Percentiles rank a stretch among this genome's conserved stretches.
Evolutionary conservation across 2,329 filamentous ascomycete species (phyloP).

Genomic region (Hypoxylon sp.): DNA sequence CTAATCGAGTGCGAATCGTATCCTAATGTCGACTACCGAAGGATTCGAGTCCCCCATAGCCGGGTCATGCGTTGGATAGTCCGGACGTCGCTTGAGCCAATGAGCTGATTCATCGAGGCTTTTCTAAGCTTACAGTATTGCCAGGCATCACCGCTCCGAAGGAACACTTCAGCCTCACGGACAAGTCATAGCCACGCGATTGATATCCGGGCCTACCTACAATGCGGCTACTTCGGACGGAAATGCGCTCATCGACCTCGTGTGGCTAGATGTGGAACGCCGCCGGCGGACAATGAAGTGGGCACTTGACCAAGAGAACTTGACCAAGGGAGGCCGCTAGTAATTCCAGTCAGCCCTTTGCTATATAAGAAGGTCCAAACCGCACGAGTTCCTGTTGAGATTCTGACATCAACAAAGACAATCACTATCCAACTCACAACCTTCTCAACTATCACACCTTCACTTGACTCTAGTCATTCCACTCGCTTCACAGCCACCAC

Average conservation of each 20-base stretch:
- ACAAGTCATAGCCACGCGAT: constrained; percentile 10
- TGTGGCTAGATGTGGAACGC: constrained; percentile 8
- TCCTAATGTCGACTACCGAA: no score
- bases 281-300: constrained; percentile 2
- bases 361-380: no score
- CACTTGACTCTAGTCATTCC: not conserved
- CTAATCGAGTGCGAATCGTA: no score
- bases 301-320: not conserved
- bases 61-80: no score
- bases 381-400: no score
- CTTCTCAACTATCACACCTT: not conserved
- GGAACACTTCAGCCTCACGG: not conserved
- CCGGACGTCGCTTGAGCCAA: no score
- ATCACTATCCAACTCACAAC: not conserved
- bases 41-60: no score
- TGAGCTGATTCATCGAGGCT: not conserved
- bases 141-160: constrained; percentile 17
- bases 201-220: constrained; percentile 6
- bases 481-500: not conserved
- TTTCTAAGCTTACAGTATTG: constrained; percentile 20
- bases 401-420: no score
- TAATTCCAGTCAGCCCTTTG: not conserved
- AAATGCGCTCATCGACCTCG: not conserved
- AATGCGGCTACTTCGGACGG: not conserved
- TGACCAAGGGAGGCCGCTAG: constrained; percentile 8